Base-by-base conservation (phyloP, 192 early-diverging fungal species). In the Coemansia aciculifera region DNA sequence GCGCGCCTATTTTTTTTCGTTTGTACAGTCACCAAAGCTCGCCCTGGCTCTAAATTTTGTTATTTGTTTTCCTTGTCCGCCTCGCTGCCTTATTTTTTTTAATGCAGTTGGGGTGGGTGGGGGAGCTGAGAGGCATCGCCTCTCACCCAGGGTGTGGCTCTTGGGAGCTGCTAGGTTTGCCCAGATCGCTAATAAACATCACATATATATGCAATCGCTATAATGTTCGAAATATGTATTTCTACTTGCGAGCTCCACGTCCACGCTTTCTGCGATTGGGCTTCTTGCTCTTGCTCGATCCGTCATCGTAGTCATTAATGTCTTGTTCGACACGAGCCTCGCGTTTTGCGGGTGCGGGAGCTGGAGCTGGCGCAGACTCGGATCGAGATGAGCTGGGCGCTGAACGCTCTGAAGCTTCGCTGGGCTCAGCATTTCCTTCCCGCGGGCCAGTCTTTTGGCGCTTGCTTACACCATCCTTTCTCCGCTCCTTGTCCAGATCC, bases 201-300 rank as follows among this genome's bases (percentile, higher is more conserved):
- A 48, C 7, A n/a, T 48, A 48, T 36, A 36, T 36, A 36, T 36
- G 34, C 34, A 34, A 34, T 34, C 2, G 5, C 34, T 7, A 34
- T 7, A 2, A 34, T 34, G 7, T 34, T 34, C 34, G 27, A 3
- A 42, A 31, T 62, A 24, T 62, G 37, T 43, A 8, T 48, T 48
- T 9, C 48, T 65, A 63, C 61, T 79, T 66, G 49, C 49, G 71
- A 10, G 67, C 34, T 12, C 77, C 77, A 11, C 77, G 77, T 34
- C 77, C 77, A 36, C 77, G 77, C 72, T 79, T 79, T 71, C 77
- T 63, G 60, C 77, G 77, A 46, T 74, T 74, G 44, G 61, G 36
- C 63, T 74, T 79, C 52, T 79, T 79, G n/a, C 43, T 48, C 40
- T 68, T 65, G 29, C 37, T 49, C 15, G 31, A 40, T 6, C 59